These are phyloP conservation scores for Aspergillus incahuasiensis DNA, from an alignment of 495 filamentous ascomycete genomes.

Conservation along the genomic window DNA sequence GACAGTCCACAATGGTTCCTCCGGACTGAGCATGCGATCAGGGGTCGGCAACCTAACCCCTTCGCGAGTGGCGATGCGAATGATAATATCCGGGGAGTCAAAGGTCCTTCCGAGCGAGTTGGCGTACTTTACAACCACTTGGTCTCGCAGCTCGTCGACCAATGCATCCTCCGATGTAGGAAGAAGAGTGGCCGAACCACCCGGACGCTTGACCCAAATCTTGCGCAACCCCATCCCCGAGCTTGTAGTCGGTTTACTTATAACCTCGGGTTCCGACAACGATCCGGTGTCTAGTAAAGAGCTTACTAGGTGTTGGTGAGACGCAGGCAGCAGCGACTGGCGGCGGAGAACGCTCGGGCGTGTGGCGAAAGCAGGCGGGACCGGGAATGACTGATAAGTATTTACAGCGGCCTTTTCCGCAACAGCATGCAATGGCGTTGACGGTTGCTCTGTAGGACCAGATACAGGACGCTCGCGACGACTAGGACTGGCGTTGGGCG, in stretches of 20 bases:
- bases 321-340: conserved; percentile 47
- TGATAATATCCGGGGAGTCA: conserved; percentile 79
- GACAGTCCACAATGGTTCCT: conserved; percentile 74
- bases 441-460: conserved; percentile 23
- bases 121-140: conserved; percentile 86
- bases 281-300: conserved; percentile 34
- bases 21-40: conserved; percentile 73
- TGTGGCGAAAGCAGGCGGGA: conserved; percentile 20
- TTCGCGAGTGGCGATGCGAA: conserved; percentile 57
- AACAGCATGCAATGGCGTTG: conserved; percentile 30
- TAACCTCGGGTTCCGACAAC: conserved; percentile 23
- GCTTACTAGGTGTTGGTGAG: conserved; percentile 42
- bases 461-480: conserved; percentile 8
- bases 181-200: conserved; percentile 81
- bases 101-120: conserved; percentile 86
- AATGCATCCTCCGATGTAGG: conserved; percentile 81
- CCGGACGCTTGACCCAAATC: conserved; percentile 88
- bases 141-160: conserved; percentile 91
- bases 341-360: conserved; percentile 44
- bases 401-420: conserved; percentile 23
- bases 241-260: conserved; percentile 18
- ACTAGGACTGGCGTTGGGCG: conserved; percentile 21
- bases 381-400: conserved; percentile 19
- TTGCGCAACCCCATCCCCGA: conserved; percentile 59
- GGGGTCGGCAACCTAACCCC: conserved; percentile 42